Evolutionary conservation across 169 alveolate species (phyloP).

Genomic region (Cryptosporidium xiaoi): DNA sequence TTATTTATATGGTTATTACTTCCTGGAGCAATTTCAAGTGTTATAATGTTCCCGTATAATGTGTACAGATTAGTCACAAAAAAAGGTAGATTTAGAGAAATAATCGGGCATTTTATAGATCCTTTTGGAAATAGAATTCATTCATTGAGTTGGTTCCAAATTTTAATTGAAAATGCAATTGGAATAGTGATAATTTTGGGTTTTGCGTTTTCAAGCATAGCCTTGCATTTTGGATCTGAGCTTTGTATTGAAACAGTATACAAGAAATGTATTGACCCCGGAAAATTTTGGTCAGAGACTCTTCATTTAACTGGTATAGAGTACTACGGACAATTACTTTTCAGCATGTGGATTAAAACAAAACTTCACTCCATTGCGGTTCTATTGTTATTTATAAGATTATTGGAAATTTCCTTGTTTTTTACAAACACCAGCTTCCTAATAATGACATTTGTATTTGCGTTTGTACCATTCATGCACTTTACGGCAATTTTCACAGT

Average conservation of each 20-base stretch:
- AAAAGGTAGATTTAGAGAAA: slow-evolving; percentile 63
- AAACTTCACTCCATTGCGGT: slow-evolving; percentile 65
- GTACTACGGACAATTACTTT: slow-evolving; percentile 60
- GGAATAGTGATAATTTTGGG: slow-evolving; percentile 51
- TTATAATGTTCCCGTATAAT: slow-evolving; percentile 56
- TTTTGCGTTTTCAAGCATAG: slow-evolving; percentile 43
- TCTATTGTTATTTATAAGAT: slow-evolving; percentile 49
- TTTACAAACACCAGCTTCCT: slow-evolving; percentile 49
- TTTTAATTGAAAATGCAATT: slow-evolving; percentile 41
- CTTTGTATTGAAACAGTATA: slow-evolving; percentile 70
- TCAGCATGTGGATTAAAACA: slow-evolving; percentile 60
- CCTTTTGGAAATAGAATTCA: slow-evolving; percentile 71
- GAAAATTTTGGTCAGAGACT: slow-evolving; percentile 55
- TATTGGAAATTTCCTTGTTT: slow-evolving; percentile 49
- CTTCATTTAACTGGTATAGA: slow-evolving; percentile 62
- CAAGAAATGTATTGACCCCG: slow-evolving; percentile 47
- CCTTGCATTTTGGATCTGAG: slow-evolving; percentile 61
- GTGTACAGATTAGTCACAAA: slow-evolving; percentile 44
- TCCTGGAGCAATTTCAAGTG: slow-evolving; percentile 67
- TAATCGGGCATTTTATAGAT: slow-evolving; percentile 66
- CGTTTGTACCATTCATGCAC: slow-evolving; percentile 71
- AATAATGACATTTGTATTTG: slow-evolving; percentile 68
- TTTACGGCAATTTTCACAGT: slow-evolving; percentile 58
- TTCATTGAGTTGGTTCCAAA: slow-evolving; percentile 68
- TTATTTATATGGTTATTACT: slow-evolving; percentile 30